A percentile compares a stretch with the other conserved stretches of the same genome.
These are phyloP conservation scores for Kandelia obovata DNA, from an alignment of 345 rosid genomes.

Conservation along the genomic window DNA sequence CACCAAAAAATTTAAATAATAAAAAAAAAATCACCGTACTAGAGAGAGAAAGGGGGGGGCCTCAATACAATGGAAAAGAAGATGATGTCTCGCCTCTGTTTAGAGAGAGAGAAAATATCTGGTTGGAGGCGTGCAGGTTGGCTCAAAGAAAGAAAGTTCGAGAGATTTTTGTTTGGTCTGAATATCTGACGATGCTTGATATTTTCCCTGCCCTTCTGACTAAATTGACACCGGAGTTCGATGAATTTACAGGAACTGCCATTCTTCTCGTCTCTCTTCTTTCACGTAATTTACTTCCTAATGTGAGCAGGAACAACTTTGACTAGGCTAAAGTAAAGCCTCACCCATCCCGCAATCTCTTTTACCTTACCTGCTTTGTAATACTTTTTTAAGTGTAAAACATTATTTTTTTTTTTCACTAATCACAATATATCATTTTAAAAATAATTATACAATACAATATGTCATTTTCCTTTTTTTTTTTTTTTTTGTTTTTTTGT, in stretches of 20 bases:
- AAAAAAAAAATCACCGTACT: too few relatives aligned
- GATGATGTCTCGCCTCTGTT: neutral
- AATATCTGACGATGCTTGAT: conserved; percentile 22
- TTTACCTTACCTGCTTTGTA: too few relatives aligned
- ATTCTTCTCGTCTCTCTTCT: neutral
- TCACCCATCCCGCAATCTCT: too few relatives aligned
- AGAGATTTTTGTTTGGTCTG: conserved; percentile 30
- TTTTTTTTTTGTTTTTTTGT: neutral
- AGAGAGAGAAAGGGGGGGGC: neutral
- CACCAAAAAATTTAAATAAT: too few relatives aligned
- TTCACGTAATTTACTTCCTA: neutral
- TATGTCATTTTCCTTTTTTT: too few relatives aligned
- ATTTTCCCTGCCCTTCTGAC: conserved; percentile 17
- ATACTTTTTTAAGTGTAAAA: too few relatives aligned
- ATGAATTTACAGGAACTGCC: conserved; percentile 34
- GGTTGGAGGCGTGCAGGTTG: neutral
- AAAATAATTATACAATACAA: too few relatives aligned
- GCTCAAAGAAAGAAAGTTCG: conserved; percentile 37
- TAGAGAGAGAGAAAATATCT: conserved; percentile 38
- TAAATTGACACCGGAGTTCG: conserved; percentile 3
- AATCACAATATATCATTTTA: too few relatives aligned
- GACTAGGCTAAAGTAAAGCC: neutral
- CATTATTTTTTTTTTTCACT: too few relatives aligned
- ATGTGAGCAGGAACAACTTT: too few relatives aligned
- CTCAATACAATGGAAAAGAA: too few relatives aligned